Evolutionary conservation across 352 stramenopile genomes (phyloP).

Genomic region (Aphanomyces stellatus): DNA sequence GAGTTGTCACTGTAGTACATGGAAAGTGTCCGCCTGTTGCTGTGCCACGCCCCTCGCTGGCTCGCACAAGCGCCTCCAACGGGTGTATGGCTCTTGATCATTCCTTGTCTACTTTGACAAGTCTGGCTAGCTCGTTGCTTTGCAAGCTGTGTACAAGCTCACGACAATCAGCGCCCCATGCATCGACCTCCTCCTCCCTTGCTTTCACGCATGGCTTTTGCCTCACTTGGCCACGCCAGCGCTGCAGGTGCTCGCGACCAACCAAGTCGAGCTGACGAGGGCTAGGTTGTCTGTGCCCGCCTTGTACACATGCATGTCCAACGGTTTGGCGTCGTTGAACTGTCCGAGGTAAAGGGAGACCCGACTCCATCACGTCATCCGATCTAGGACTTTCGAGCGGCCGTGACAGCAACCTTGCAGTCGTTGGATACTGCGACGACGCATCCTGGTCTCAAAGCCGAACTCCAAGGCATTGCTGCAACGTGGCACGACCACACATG

Average conservation of each 20-base stretch:
- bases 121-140: background rate
- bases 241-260: background rate
- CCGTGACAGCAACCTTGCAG: background rate
- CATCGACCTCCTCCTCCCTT: background rate
- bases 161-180: background rate
- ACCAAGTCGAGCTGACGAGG: background rate
- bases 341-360: background rate
- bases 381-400: background rate
- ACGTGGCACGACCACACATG: background rate
- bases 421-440: background rate
- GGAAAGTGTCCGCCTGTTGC: too few relatives aligned
- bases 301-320: slow-evolving; percentile 1
- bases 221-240: background rate
- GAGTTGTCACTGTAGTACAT: too few relatives aligned
- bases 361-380: background rate
- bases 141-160: slow-evolving; percentile 3
- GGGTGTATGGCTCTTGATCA: too few relatives aligned
- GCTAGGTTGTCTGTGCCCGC: background rate
- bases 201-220: background rate
- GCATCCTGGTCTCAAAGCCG: background rate
- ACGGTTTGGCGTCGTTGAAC: background rate
- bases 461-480: background rate
- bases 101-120: too few relatives aligned
- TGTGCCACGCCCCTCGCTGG: too few relatives aligned
- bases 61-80: too few relatives aligned